These are phyloP conservation scores for Globisporangium acanthophoron DNA, from an alignment of 352 stramenopile species.

Conservation along the genomic window DNA sequence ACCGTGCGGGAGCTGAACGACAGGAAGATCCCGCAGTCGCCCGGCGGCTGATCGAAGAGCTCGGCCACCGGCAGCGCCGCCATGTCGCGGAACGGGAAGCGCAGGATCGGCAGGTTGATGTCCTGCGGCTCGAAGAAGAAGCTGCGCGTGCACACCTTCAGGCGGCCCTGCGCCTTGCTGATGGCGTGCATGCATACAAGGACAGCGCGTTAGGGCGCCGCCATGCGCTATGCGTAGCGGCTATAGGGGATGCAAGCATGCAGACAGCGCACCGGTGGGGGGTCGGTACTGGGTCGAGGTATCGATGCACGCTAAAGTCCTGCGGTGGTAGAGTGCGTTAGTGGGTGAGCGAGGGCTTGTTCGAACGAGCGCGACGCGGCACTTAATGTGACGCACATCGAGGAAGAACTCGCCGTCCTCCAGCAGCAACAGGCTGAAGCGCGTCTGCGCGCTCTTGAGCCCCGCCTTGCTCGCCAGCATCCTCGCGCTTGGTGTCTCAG, in stretches of 20 bases:
- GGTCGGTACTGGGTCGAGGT: slow-evolving; percentile 49
- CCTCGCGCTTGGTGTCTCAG: neutral
- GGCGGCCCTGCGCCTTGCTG: slow-evolving; percentile 66
- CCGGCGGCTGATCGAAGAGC: slow-evolving; percentile 23
- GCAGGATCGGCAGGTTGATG: slow-evolving; percentile 66
- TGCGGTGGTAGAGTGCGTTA: slow-evolving; percentile 12
- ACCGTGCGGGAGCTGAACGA: slow-evolving; percentile 17
- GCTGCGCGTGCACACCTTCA: slow-evolving; percentile 87
- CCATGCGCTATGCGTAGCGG: neutral
- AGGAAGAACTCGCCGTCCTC: slow-evolving; percentile 93
- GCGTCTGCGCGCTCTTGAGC: slow-evolving; percentile 24
- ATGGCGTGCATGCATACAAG: neutral
- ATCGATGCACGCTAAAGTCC: slow-evolving; percentile 84
- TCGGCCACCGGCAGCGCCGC: slow-evolving; percentile 40
- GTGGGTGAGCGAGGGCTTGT: too few species aligned
- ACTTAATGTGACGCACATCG: slow-evolving; percentile 44
- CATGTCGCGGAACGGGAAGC: slow-evolving; percentile 88
- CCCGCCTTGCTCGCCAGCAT: slow-evolving; percentile 17
- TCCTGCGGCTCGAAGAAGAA: slow-evolving; percentile 93
- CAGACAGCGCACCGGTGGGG: slow-evolving; percentile 35
- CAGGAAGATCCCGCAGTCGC: slow-evolving; percentile 4
- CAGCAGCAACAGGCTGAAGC: slow-evolving; percentile 90
- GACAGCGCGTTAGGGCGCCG: too few species aligned
- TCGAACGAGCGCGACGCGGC: neutral
- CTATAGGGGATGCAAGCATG: neutral